Base-by-base conservation (phyloP, 2,329 filamentous ascomycete species). In the Penicillium palitans region DNA sequence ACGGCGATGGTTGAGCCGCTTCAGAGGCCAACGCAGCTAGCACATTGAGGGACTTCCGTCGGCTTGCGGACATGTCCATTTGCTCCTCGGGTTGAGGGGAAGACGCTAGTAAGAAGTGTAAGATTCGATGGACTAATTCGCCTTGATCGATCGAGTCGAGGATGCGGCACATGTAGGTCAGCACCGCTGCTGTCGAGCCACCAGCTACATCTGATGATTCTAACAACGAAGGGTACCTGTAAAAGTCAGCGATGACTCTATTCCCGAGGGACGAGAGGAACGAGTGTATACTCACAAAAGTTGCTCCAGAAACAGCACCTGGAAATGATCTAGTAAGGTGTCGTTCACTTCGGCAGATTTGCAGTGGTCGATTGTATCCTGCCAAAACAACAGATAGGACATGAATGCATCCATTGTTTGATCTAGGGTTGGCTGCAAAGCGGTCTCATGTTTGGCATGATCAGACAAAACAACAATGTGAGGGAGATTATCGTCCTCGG, bases 121-220 rank as follows among this genome's bases (percentile, higher is more conserved):
- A 83, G 53, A 98, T 95, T 60, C 96, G 88, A 66, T 96, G 90
- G 59, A 97, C 91, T 79, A 99, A 89, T 69, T 98, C 93, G 8
- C 91, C 90, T 72, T 98, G 92, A 62, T 97, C 91, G 15, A 99
- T 81, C 0, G 91, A 90, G 72, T 97, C 93, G 6, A 99, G 83
- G 55, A 98, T 96, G 42, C 90, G 89, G 58, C 90, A 89, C 37
- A 99, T 82, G 73, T 99, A 98, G 2, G 93, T 97, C 62, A 98
- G 81, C 13, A 99, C 95, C 4, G 95, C 95, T 24, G 98, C 92
- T 0, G 95, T 96, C 7, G 95, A 99, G 54, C 95, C 95, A 64
- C 93, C 95, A 75, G 98, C 93, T 40, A 96, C 90, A 77, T 99
- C 95, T 1, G 95, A 98, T 10, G 95, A 99, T 75, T 99, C 93